phyloP scores from a whole-genome alignment of 225 moss, liverwort and hornwort genomes.

The Polytrichum formosum region DNA sequence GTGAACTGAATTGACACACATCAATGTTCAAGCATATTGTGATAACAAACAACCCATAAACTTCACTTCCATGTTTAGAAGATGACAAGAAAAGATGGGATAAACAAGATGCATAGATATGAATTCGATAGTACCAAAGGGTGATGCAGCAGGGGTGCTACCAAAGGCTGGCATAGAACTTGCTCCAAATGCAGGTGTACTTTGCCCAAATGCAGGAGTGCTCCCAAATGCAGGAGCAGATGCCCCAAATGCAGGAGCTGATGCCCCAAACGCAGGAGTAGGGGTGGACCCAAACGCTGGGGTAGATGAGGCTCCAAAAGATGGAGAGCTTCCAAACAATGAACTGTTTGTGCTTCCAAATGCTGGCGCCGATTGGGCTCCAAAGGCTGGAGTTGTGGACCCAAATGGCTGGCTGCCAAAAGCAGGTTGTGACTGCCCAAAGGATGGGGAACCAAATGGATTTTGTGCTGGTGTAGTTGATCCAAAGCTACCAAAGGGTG shows the following conservation, averaged over 20 bases:
- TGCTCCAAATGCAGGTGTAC: constrained; percentile 47
- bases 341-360: constrained; percentile 47
- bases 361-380: constrained; percentile 39
- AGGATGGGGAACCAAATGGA: constrained; percentile 47
- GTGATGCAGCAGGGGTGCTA: constrained; percentile 52
- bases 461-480: constrained; percentile 42
- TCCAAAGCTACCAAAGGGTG: constrained; percentile 62
- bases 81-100: too few relatives aligned
- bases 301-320: constrained; percentile 36
- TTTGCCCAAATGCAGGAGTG: constrained; percentile 23
- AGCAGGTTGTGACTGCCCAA: constrained; percentile 15
- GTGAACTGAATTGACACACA: too few relatives aligned
- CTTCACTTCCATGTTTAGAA: too few relatives aligned
- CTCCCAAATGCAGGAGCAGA: constrained; percentile 57
- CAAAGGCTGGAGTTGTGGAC: constrained; percentile 52
- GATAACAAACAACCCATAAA: too few relatives aligned
- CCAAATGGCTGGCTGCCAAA: constrained; percentile 34
- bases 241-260: constrained; percentile 48
- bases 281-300: constrained; percentile 51
- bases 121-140: constrained; percentile 44
- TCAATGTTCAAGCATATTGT: too few relatives aligned
- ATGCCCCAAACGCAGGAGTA: constrained; percentile 51
- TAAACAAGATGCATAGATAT: too few relatives aligned
- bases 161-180: constrained; percentile 41
- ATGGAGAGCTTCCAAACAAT: constrained; percentile 48